Evolutionary conservation across 371 early-diverging fungal genomes (phyloP), one percentile per base, ranked within the genome.

Genomic region (Mucor indicus): DNA sequence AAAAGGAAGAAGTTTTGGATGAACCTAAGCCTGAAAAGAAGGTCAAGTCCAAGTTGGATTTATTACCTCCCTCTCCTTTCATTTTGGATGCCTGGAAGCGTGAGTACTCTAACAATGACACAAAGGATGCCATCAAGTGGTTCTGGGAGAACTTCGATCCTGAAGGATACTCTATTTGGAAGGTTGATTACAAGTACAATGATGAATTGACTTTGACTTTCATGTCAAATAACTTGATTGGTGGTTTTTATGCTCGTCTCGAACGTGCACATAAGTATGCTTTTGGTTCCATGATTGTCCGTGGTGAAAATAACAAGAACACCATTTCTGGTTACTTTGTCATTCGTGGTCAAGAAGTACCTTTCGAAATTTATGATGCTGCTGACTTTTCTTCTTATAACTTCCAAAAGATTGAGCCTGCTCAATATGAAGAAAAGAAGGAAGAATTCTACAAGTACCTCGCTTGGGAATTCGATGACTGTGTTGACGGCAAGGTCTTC

Each of bases 241-340:
- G 92, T 67, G 95, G 95, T 58, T 89, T 93, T 86, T 92, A 84
- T 72, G 89, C 87, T 72, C 92, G 95, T 76, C 79, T 96, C 49
- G 95, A 95, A 73, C 77, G 81, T 40, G 92, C 92, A 47, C 87
- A 91, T 73, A 96, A 95, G 83, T 96, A 95, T 67, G 93, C 93
- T 55, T 96, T 96, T 66, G 97, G 91, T 55, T 80, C 83, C 63
- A 72, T 96, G 73, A 64, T 90, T 41, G 88, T 92, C 23, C 73
- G 89, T 53, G 97, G 97, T 55, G 79, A 81, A 69, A 85, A 93
- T 71, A 83, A 88, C 83, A 83, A 91, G 70, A 95, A 91, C 84
- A 71, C 72, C 66, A 95, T 96, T 77, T 64, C 81, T 41, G 95
- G 97, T 64, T 92, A 90, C 90, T 96, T 92, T 70, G 84, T 96